A percentile compares a stretch with the other conserved stretches of the same genome.
Evolutionary conservation across 345 rosid genomes (phyloP).

Genomic region (Conringia planisiliqua): DNA sequence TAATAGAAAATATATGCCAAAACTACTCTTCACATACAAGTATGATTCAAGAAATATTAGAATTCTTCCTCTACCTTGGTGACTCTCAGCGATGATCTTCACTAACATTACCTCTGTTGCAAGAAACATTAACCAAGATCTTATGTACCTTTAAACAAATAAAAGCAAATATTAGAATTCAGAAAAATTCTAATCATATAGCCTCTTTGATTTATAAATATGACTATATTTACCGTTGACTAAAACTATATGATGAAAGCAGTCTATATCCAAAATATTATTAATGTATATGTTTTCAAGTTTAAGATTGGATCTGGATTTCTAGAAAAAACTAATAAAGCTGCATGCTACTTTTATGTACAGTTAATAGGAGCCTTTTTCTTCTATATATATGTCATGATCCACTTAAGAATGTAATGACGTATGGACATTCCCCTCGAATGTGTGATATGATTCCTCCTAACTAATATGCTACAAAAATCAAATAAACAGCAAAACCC

Average conservation of each 20-base stretch:
- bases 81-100: not conserved
- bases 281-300: no score
- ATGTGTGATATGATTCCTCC: conserved; percentile 1
- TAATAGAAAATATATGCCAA: not conserved
- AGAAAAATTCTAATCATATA: not conserved
- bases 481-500: not conserved
- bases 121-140: not conserved
- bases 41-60: not conserved
- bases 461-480: not conserved
- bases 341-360: no score
- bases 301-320: no score
- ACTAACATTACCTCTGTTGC: not conserved
- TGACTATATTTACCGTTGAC: not conserved
- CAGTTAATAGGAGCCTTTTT: no score
- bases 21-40: not conserved
- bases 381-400: not conserved
- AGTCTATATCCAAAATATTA: no score
- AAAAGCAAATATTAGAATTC: not conserved
- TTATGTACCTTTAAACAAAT: not conserved
- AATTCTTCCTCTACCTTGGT: not conserved
- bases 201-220: not conserved
- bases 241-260: not conserved
- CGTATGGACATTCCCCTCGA: conserved; percentile 6
- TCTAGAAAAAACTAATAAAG: no score
- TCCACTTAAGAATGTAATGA: conserved; percentile 17